Evolutionary conservation across 768 basidiomycete genomes (phyloP).

Genomic region (Piloderma croceum): DNA sequence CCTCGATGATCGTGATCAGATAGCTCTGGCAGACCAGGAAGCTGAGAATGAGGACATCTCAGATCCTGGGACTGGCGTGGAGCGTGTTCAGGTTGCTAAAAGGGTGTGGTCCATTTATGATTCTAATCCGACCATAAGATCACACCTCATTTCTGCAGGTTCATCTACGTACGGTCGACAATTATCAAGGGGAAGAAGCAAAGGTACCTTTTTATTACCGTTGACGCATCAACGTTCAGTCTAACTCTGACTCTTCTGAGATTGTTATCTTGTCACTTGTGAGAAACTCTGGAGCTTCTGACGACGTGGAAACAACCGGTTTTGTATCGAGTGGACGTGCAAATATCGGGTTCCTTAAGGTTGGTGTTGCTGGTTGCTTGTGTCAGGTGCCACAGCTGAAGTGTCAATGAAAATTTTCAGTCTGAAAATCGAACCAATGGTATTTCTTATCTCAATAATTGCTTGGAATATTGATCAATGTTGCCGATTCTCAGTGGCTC

Average conservation of each 20-base stretch:
- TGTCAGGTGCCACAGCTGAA: constrained; percentile 1
- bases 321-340: constrained; percentile 11
- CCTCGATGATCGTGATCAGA: constrained; percentile 66
- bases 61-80: constrained; percentile 27
- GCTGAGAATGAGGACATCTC: constrained; percentile 32
- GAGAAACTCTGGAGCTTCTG: constrained; percentile 54
- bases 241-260: constrained; percentile 19
- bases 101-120: constrained; percentile 40
- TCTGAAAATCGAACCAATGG: constrained; percentile 52
- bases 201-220: constrained; percentile 30
- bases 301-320: constrained; percentile 34
- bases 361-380: constrained; percentile 17
- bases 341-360: constrained; percentile 71
- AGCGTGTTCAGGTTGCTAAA: constrained; percentile 47
- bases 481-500: constrained; percentile 48
- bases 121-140: not conserved
- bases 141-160: constrained; percentile 35
- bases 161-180: constrained; percentile 68
- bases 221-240: constrained; percentile 51
- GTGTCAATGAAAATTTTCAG: constrained; percentile 23
- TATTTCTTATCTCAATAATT: constrained; percentile 14
- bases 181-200: constrained; percentile 73
- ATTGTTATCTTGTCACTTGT: constrained; percentile 73
- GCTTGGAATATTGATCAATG: constrained; percentile 54
- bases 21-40: constrained; percentile 51